phyloP scores from a whole-genome alignment of 2,329 filamentous ascomycete genomes.

The Colletotrichum sp. region DNA sequence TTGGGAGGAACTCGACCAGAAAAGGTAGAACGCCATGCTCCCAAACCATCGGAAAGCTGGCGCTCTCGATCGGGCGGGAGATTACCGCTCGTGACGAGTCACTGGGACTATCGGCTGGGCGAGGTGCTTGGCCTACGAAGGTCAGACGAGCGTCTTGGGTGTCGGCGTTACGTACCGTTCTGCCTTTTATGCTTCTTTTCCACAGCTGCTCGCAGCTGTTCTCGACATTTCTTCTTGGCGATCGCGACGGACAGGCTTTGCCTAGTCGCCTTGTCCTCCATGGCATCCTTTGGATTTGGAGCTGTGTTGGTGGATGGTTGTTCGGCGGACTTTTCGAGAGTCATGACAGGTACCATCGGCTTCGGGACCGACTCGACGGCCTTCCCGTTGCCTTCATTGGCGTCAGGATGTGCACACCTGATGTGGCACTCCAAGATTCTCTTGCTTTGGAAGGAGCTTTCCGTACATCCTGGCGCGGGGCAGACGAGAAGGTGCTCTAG shows the following conservation, averaged over 20 bases:
- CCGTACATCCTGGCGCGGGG: slow-evolving; percentile 41
- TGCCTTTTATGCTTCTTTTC: slow-evolving; percentile 37
- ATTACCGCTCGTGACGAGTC: slow-evolving; percentile 29
- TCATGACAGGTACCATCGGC: not conserved
- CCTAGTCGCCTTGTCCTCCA: slow-evolving; percentile 24
- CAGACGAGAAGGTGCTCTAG: slow-evolving; percentile 47
- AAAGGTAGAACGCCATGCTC: slow-evolving; percentile 50
- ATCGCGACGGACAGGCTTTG: slow-evolving; percentile 30
- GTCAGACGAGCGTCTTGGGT: not conserved
- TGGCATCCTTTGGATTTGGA: not conserved
- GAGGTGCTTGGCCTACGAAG: slow-evolving; percentile 26
- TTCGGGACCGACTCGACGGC: slow-evolving; percentile 19
- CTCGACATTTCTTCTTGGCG: slow-evolving; percentile 39
- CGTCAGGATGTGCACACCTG: slow-evolving; percentile 35
- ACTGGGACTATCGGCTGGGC: slow-evolving; percentile 35
- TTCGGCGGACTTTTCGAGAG: not conserved
- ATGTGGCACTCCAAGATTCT: slow-evolving; percentile 43
- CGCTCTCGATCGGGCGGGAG: slow-evolving; percentile 34
- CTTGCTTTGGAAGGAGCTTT: slow-evolving; percentile 36
- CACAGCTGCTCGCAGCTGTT: slow-evolving; percentile 36
- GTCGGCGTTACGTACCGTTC: slow-evolving; percentile 23
- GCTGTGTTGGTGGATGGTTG: not conserved
- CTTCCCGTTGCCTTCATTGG: not conserved
- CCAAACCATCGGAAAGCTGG: slow-evolving; percentile 45
- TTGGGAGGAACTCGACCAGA: slow-evolving; percentile 43